Conservation (phyloP, 805 yeast species). For the Debaryomyces prosopidis region DNA sequence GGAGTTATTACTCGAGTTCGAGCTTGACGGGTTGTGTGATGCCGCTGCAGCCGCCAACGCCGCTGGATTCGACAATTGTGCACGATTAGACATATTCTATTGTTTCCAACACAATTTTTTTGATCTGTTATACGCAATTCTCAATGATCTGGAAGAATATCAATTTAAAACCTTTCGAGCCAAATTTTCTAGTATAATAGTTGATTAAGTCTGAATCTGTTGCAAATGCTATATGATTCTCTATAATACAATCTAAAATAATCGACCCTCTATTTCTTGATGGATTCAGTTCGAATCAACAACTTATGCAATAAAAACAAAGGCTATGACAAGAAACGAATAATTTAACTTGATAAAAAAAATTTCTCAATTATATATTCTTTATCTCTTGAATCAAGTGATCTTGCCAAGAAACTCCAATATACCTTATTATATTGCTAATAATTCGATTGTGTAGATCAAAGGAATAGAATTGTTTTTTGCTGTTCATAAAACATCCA, state of each 20-base stretch:
- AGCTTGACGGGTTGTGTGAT: conserved; percentile 22
- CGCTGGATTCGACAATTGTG: conserved; percentile 32
- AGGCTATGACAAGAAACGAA: neutral
- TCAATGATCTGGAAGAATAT: neutral
- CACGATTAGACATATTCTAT: conserved; percentile 24
- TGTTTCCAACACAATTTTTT: neutral
- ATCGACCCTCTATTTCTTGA: too few relatives aligned
- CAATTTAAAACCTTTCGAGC: neutral
- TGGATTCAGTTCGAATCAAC: too few relatives aligned
- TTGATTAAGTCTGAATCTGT: too few relatives aligned
- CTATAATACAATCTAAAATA: too few relatives aligned
- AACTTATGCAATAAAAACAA: neutral
- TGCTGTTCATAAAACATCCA: neutral
- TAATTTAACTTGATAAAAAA: neutral
- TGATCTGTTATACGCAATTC: neutral
- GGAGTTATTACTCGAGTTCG: conserved; percentile 29
- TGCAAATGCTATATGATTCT: too few relatives aligned
- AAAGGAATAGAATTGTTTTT: neutral
- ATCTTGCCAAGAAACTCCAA: too few relatives aligned
- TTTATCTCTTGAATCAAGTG: too few relatives aligned
- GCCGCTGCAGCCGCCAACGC: conserved; percentile 43
- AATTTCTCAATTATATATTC: too few relatives aligned
- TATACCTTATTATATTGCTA: too few relatives aligned
- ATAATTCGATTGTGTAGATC: neutral
- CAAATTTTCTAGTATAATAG: neutral